Percentiles rank a stretch among this genome's conserved stretches.
phyloP scores from a whole-genome alignment of 768 basidiomycete genomes.

The Russula virescens region DNA sequence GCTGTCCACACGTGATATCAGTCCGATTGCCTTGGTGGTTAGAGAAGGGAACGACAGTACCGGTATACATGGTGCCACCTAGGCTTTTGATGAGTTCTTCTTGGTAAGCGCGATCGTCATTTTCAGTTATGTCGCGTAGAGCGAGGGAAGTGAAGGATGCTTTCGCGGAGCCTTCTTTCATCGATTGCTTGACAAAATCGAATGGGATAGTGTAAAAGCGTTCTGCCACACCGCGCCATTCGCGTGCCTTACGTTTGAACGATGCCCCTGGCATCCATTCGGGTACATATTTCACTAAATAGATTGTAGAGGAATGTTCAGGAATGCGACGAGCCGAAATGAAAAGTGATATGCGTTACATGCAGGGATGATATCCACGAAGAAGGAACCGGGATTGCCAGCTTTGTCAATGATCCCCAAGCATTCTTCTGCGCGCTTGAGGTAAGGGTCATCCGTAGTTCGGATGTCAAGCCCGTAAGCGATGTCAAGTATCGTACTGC shows the following conservation, averaged over 20 bases:
- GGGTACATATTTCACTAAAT: conserved; percentile 26
- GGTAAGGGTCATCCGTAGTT: conserved; percentile 20
- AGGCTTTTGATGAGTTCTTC: conserved; percentile 26
- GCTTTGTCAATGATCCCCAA: conserved; percentile 18
- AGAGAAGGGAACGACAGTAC: background rate
- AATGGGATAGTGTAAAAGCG: conserved; percentile 22
- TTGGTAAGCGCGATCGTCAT: conserved; percentile 23
- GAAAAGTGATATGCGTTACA: conserved; percentile 9
- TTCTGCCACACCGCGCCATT: conserved; percentile 23
- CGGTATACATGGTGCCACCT: conserved; percentile 18
- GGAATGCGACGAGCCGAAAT: background rate
- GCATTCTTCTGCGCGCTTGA: conserved; percentile 23
- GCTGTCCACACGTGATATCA: conserved; percentile 7
- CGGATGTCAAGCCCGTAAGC: conserved; percentile 23
- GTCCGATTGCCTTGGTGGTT: background rate
- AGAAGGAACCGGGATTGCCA: conserved; percentile 26
- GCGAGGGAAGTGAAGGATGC: conserved; percentile 22
- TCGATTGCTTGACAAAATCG: conserved; percentile 23
- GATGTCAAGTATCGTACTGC: conserved; percentile 23
- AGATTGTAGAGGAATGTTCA: background rate
- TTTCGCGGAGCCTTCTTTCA: conserved; percentile 15
- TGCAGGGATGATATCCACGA: conserved; percentile 28
- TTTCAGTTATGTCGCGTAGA: conserved; percentile 20
- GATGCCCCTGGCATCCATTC: conserved; percentile 27
- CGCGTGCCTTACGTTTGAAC: conserved; percentile 25